Evolutionary conservation across 2,329 filamentous ascomycete genomes (phyloP), one percentile per base, ranked within the genome.

Genomic region (Penicillium corylophilum): DNA sequence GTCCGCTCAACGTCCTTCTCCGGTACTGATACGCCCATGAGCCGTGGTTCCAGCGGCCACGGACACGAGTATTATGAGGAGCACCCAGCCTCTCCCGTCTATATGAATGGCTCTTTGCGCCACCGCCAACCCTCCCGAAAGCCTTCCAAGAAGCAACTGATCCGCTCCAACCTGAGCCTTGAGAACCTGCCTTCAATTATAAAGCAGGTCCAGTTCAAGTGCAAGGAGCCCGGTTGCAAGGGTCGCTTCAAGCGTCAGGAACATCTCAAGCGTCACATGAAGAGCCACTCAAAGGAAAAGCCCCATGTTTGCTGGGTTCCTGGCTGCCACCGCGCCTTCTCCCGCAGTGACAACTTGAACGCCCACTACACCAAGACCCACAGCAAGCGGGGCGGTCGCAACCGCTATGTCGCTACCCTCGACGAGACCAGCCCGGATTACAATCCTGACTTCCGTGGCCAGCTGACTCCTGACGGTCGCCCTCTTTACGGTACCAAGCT

Each of bases 201-300:
- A 40, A 71, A 71, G 44, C 67, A 73, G 62, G 67, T 77, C 2
- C 69, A 71, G 29, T 72, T 75, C 59, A 67, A 69, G 55, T 74
- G 76, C 65, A 68, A 70, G 36, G 69, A 72, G 42, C 67, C 70
- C 2, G 74, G 72, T 7, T 78, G 76, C 57, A 70, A 70, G 48
- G 72, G 72, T 7, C 71, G 71, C 5, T 80, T 80, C 61, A 75
- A 77, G 64, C 64, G 77, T 43, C 74, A 77, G 53, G 77, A 79
- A 55, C 77, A 79, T 50, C 63, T 79, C 16, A 77, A 78, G 64
- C 65, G 77, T 10, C 77, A 80, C 57, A 73, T 75, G 65, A 75
- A 72, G 61, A 77, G 71, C 15, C 76, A 78, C 49, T 75, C 74
- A 28, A 71, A 73, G 51, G 71, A 74, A 44, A 74, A 73, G 60